Evolutionary conservation across 1,139 yeast genomes (phyloP).

Genomic region (Geotrichum bryndzae): DNA sequence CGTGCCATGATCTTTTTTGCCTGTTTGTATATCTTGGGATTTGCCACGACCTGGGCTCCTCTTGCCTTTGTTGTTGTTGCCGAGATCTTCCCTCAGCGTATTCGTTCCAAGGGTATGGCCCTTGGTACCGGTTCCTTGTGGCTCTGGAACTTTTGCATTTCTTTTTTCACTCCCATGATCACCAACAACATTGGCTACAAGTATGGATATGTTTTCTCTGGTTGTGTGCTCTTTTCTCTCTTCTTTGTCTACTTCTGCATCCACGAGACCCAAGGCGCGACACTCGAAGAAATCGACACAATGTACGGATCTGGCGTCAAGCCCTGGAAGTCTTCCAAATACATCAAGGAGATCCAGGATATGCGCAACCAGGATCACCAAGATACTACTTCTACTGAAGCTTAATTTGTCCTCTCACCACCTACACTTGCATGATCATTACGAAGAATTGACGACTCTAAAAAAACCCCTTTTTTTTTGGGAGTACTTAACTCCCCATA

Average conservation of each 20-base stretch:
- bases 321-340: slow-evolving; percentile 31
- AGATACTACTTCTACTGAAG: background rate
- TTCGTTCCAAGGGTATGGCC: slow-evolving; percentile 75
- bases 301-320: slow-evolving; percentile 37
- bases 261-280: slow-evolving; percentile 68
- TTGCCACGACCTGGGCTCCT: slow-evolving; percentile 87
- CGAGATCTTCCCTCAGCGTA: slow-evolving; percentile 72
- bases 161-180: slow-evolving; percentile 68
- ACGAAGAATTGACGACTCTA: background rate
- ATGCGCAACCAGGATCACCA: slow-evolving; percentile 1
- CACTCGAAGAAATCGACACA: slow-evolving; percentile 69
- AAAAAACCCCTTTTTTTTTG: background rate
- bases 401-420: background rate
- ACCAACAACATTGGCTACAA: slow-evolving; percentile 46
- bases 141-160: slow-evolving; percentile 48
- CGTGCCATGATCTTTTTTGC: slow-evolving; percentile 73
- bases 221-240: slow-evolving; percentile 50
- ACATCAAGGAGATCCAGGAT: background rate
- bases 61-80: slow-evolving; percentile 72
- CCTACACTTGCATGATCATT: background rate
- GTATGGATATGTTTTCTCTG: slow-evolving; percentile 44
- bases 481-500: too few species aligned
- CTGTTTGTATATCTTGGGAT: slow-evolving; percentile 72
- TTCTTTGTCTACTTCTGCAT: slow-evolving; percentile 61
- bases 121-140: slow-evolving; percentile 21